Base-by-base conservation (phyloP, 2,329 filamentous ascomycete species). In the Rhynchosporium agropyri region DNA sequence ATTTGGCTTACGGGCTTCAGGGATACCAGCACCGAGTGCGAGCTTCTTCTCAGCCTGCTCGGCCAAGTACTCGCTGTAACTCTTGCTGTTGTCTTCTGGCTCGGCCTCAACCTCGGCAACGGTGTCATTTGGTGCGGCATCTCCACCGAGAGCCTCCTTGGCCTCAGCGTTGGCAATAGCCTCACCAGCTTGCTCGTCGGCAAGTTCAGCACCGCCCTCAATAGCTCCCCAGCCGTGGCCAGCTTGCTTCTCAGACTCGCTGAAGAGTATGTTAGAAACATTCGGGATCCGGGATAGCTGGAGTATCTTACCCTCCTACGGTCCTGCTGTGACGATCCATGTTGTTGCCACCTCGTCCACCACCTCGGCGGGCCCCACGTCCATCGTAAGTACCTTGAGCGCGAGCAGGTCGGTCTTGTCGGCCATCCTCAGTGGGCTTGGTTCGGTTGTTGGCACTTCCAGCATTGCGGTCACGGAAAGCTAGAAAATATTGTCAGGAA, bases 131-230 rank as follows among this genome's bases (percentile, higher is more conserved):
- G 68, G 69, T 68, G 79, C 77, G 63, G 76, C 78, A 67, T 74
- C 76, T 75, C 77, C 79, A 68, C 82, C 85, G 71, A 79, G 75
- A 60, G 80, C 83, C 66, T 92, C 89, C 80, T 90, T 92, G 80
- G 91, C 85, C 76, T 98, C 94, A 69, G 83, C 81, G 79, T 91
- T 85, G 71, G 95, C 95, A 72, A 97, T 96, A 72, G 86, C 89
- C 78, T 96, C 92, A 72, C 90, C 95, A 72, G 89, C 92, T 79
- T 91, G 86, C 84, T 98, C 95, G 74, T 98, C 95, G 75, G 90
- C 90, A 80, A 90, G 87, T 81, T 96, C 92, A 75, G 89, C 89
- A 67, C 88, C 82, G 74, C 92, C 95, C 75, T 91, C 89, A 72
- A 84, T 84, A 75, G 86, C 88, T 73, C 94, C 95, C 92, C 94